Evolutionary conservation across 169 alveolate species (phyloP), one percentile per base, ranked within the genome.

Genomic region (Cryptosporidium ryanae): DNA sequence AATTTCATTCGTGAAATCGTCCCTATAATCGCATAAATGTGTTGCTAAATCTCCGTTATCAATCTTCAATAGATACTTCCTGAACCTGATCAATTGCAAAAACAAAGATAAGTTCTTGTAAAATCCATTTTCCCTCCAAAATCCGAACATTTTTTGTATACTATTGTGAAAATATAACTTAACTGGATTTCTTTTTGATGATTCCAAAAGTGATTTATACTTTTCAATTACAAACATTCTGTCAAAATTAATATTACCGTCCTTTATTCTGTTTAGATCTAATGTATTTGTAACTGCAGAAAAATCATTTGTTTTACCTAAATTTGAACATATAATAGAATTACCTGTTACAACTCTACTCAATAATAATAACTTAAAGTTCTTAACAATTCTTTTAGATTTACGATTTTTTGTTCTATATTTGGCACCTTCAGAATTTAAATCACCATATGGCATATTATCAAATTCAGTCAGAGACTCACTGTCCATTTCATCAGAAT

Each of bases 121-220:
- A 61, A 76, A 76, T 1, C 87, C 87, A 59, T 76, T 76, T 59
- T 76, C 87, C 13, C 48, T 76, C 87, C 87, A 76, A 6, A 76
- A 12, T 17, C 87, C 87, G 34, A 55, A 76, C 59, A 76, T 32
- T 54, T 31, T 76, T 59, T 76, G 76, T 5, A 76, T 61, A 29
- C 76, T 55, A 23, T 43, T 76, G 10, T 55, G 38, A 21, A 76
- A 43, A 25, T 55, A 76, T 21, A 55, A 55, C 29, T 61, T 59
- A 18, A 59, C 38, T 32, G 65, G 43, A 29, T 59, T 59, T 2
- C 43, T 55, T 2, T 55, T 61, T 13, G 71, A 59, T 13, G 44
- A 27, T 50, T 59, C 63, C 18, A 76, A 12, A 8, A 61, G 25
- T 18, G 87, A 76, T 38, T 59, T 59, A 23, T 76, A 59, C 25